A percentile compares a stretch with the other conserved stretches of the same genome.
phyloP scores from a whole-genome alignment of 306 rosid species.

The Chamaecrista fasciculata region DNA sequence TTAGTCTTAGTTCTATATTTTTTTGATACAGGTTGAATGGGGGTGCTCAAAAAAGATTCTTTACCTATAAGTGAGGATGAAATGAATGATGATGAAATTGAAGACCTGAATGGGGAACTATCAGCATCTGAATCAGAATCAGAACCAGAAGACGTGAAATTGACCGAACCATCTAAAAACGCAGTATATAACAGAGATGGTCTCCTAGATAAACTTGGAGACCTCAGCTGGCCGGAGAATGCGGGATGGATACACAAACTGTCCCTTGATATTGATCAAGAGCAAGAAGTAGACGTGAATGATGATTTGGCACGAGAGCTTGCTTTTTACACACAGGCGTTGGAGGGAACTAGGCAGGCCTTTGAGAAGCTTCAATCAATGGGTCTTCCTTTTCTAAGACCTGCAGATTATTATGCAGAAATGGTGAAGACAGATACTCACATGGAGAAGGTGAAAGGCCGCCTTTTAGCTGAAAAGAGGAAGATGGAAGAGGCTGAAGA shows the following conservation, averaged over 20 bases:
- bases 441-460: constrained; percentile 79
- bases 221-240: constrained; percentile 78
- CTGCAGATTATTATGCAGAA: constrained; percentile 79
- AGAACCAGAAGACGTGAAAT: constrained; percentile 55
- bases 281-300: constrained; percentile 72
- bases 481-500: constrained; percentile 88
- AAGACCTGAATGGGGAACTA: constrained; percentile 33
- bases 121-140: constrained; percentile 53
- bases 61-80: constrained; percentile 25
- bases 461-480: constrained; percentile 65
- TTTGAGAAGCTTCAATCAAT: constrained; percentile 66
- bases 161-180: constrained; percentile 60
- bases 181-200: constrained; percentile 69
- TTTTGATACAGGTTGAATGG: constrained; percentile 50
- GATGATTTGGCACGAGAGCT: constrained; percentile 88
- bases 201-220: constrained; percentile 77
- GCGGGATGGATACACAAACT: constrained; percentile 75
- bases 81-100: constrained; percentile 21
- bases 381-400: constrained; percentile 77
- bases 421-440: constrained; percentile 88
- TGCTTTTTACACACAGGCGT: constrained; percentile 76
- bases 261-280: constrained; percentile 68
- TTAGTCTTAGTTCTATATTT: neutral
- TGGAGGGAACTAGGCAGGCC: constrained; percentile 78
- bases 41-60: constrained; percentile 15